Evolutionary conservation across 2,329 filamentous ascomycete species (phyloP).

Genomic region (Botrytis fabae): DNA sequence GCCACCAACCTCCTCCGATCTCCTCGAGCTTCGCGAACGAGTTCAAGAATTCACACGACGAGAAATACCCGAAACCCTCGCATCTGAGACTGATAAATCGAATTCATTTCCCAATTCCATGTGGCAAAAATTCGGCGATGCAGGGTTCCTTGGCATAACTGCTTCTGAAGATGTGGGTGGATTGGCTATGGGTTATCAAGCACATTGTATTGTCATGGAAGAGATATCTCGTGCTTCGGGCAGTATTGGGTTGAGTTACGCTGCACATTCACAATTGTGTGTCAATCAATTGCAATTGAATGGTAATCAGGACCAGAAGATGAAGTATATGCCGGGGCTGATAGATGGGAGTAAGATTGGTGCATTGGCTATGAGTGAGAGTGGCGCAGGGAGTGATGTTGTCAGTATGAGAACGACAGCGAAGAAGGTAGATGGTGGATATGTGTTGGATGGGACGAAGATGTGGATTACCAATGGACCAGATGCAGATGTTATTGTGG

Average conservation of each 20-base stretch:
- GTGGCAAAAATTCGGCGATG: conserved; percentile 92
- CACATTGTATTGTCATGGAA: conserved; percentile 93
- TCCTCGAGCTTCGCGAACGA: conserved; percentile 53
- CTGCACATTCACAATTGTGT: conserved; percentile 93
- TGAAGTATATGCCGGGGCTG: conserved; percentile 74
- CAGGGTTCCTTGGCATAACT: conserved; percentile 88
- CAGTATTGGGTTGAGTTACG: conserved; percentile 86
- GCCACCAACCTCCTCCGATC: conserved; percentile 52
- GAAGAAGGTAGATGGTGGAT: conserved; percentile 79
- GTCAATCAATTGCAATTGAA: conserved; percentile 96
- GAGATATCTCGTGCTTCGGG: conserved; percentile 86
- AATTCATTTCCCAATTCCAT: conserved; percentile 89
- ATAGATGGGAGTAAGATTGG: conserved; percentile 80
- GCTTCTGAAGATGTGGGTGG: conserved; percentile 91
- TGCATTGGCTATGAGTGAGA: conserved; percentile 92
- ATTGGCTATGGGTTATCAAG: conserved; percentile 90
- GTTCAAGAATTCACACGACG: conserved; percentile 78
- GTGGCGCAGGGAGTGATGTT: conserved; percentile 87
- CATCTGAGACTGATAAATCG: conserved; percentile 75
- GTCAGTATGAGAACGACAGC: conserved; percentile 93
- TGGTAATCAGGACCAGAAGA: conserved; percentile 76
- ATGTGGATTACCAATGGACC: conserved; percentile 99
- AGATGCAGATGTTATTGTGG: conserved; percentile 86
- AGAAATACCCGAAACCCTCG: conserved; percentile 82
- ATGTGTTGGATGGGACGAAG: conserved; percentile 71